Evolutionary conservation across 805 yeast species (phyloP), one percentile per base, ranked within the genome.

Genomic region (Komagataella kurtzmanii): DNA sequence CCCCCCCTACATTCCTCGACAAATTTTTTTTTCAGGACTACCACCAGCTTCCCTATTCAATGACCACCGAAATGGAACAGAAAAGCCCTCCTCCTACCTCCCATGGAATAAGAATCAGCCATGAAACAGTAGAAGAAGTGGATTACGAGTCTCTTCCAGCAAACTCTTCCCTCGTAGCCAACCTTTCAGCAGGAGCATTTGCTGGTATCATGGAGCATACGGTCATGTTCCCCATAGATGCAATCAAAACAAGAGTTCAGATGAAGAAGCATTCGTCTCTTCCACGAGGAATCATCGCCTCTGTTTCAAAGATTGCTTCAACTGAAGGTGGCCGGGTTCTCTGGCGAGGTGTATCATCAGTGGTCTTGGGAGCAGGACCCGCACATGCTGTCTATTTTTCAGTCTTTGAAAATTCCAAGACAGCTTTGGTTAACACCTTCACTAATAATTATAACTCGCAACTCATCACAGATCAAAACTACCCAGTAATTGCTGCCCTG

Each of bases 141-240:
- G 99, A 91, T 63, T 91, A 91, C 66, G 99, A 91, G 67, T 81
- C 97, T 5, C 74, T 91, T 24, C 98, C 98, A 1, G 86, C 82
- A 43, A 81, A 82, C 60, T 89, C 97, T 8, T 82, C 97, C 1
- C 69, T 93, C 51, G 63, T 80, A 4, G 87, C 95, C 3, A 95
- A 90, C 63, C 74, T 91, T 54, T 63, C 80, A 10, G 98, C 98
- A 1, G 99, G 99, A 8, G 98, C 97, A 0, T 87, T 89, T 69
- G 98, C 99, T n/a, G 99, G 99, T 24, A 88, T 93, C 52, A 88
- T 91, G 97, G 99, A 91, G 65, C 99, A 91, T 67, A 82, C 96
- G 1, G 88, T 91, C 47, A 88, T 91, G 97, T 91, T 82, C 64
- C 99, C 99, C 1, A 81, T 91, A 45, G 99, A 91, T 65, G 91